Evolutionary conservation across 2,329 filamentous ascomycete genomes (phyloP), one percentile per base, ranked within the genome.

Genomic region (Ploettnerulaceae sp.): DNA sequence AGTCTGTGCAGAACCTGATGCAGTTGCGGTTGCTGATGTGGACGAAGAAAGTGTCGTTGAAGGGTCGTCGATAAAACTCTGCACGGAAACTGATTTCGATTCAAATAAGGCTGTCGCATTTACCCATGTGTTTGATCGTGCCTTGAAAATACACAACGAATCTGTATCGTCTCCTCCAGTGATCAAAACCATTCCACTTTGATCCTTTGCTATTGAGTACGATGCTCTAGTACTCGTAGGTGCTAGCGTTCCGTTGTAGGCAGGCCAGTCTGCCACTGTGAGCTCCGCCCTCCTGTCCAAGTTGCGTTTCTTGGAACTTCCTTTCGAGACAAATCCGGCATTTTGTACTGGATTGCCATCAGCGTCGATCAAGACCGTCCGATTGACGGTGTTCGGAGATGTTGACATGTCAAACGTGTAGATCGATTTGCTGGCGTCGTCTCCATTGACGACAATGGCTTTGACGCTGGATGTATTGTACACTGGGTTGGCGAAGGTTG

Each of bases 341-440:
- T 69, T 71, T 38, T 57, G 68, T 61, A 72, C 76, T 33, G 65
- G 74, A 51, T 61, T 72, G 12, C 85, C 86, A 31, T 73, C 71
- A 8, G 74, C 73, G 52, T 79, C 76, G 37, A 84, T 66, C 11
- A 95, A 66, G 14, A 88, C 75, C 24, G 83, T 79, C 46, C 85
- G 80, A 24, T 77, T 78, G 33, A 95, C 86, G 5, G 71, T 67
- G 61, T 94, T 95, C 3, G 91, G 90, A 0, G 82, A 80, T 7
- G 74, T 72, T 11, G 75, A 75, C 67, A 89, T 76, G 61, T 95
- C 81, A 57, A 93, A 95, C 8, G 82, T 80, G 57, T 89, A 81
- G 14, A 97, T 70, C 29, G 83, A 79, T 62, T 87, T 90, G 66
- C 85, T 90, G 21, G 77, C 81, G 63, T 95, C 88, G 32, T 80